phyloP scores from a whole-genome alignment of 1,139 yeast species.

The Protomyces macrosporus region DNA sequence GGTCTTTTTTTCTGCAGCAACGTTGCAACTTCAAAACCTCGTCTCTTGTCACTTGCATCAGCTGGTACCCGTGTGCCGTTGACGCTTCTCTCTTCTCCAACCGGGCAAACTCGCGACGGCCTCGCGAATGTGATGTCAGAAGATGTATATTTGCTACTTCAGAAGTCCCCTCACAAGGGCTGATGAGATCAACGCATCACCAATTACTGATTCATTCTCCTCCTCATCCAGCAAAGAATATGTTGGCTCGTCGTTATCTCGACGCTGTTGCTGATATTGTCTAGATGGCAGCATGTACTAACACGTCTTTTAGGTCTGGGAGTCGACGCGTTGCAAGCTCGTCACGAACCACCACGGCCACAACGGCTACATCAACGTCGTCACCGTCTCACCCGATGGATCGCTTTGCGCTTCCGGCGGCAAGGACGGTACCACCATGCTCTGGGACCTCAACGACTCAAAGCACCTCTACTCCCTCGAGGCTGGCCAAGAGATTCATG shows the following conservation, averaged over 20 bases:
- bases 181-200: constrained; percentile 90
- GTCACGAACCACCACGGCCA: constrained; percentile 98
- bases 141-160: constrained; percentile 95
- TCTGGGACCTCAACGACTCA: constrained; percentile 94
- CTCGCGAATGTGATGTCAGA: constrained; percentile 27
- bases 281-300: background rate
- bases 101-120: background rate
- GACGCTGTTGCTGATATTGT: background rate
- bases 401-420: constrained; percentile 99
- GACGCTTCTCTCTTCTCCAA: background rate
- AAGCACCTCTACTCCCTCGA: constrained; percentile 87
- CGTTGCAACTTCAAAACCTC: background rate
- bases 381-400: constrained; percentile 99
- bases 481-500: constrained; percentile 95
- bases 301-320: constrained; percentile 70
- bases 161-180: constrained; percentile 55
- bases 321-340: constrained; percentile 75
- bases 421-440: constrained; percentile 97
- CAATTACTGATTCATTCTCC: constrained; percentile 21
- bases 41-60: background rate
- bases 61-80: background rate
- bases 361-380: constrained; percentile 97
- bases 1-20: no score
- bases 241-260: constrained; percentile 12
- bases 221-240: background rate